Evolutionary conservation across 805 yeast species (phyloP), one percentile per base, ranked within the genome.

Genomic region (Kregervanrija fluxuum): DNA sequence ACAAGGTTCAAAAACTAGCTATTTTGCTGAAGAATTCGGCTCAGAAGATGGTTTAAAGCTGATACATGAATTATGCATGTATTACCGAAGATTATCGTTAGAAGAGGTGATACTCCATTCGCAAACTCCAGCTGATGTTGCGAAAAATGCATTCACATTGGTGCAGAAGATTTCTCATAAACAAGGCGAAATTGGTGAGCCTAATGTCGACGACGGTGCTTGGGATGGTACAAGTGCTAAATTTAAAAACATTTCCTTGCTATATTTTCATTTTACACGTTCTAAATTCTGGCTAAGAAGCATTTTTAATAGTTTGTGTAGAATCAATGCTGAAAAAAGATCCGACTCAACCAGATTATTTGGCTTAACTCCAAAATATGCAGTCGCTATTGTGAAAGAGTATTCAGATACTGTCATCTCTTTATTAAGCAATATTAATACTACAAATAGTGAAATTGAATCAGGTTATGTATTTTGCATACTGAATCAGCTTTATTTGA

Each of bases 61-160:
- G 4, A 50, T 82, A 9, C 50, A 58, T 11, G 62, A 67, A 31
- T 55, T 83, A 37, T 70, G 74, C 0, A 44, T 56, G 28, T 56
- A 83, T n/a, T 69, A 77, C 42, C 65, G 74, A 46, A 68, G 82
- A 46, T 62, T 74, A 13, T 66, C 77, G 0, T 49, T 74, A 11
- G 93, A 84, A 59, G 90, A 83, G 49, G 71, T 73, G 43, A 53
- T 67, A 4, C 53, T 82, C 6, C 72, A 82, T 33, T 53, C 72
- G 0, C 49, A 57, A 2, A 66, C 79, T 45, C 85, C 87, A 0
- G 59, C 59, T 1, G 62, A 59, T 3, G 73, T 73, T 9, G 70
- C 73, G 5, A 68, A 66, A 33, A 71, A 71, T 28, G 72, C 68
- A 16, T 43, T 64, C 54, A 50, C 54, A 1, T 61, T 57, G 3